phyloP scores from a whole-genome alignment of 2,329 filamentous ascomycete species.

The Colletotrichum caudatum region DNA sequence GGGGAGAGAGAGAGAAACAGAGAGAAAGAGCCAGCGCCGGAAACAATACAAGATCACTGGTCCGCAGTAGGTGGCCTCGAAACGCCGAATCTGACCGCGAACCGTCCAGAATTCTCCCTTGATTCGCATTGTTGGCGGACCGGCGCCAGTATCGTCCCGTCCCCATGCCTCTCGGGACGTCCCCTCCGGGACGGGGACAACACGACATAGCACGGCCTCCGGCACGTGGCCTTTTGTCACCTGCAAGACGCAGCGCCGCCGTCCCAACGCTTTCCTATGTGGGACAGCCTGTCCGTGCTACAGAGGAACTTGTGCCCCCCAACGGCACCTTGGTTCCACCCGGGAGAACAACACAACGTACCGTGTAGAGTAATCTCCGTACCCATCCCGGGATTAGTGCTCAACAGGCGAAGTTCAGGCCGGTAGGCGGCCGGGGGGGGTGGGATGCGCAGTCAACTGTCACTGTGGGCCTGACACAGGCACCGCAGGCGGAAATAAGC shows the following conservation, averaged over 20 bases:
- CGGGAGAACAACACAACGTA: background rate
- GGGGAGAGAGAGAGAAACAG: background rate
- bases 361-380: background rate
- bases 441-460: background rate
- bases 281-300: background rate
- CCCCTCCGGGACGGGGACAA: background rate
- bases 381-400: slow-evolving; percentile 5
- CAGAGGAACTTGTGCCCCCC: background rate
- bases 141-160: background rate
- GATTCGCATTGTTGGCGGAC: slow-evolving; percentile 9
- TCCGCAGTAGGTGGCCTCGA: background rate
- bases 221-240: background rate
- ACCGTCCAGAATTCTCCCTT: background rate
- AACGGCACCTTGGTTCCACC: slow-evolving; percentile 8
- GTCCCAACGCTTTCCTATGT: background rate
- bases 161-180: slow-evolving; percentile 1
- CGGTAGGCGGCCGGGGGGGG: background rate
- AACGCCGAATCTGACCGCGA: background rate
- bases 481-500: background rate
- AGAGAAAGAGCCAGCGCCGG: too few relatives aligned
- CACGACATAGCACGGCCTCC: background rate
- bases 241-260: background rate
- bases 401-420: slow-evolving; percentile 7
- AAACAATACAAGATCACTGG: background rate
- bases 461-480: background rate